Conservation (phyloP, 2,329 filamentous ascomycete species). For the Fusarium coicis region DNA sequence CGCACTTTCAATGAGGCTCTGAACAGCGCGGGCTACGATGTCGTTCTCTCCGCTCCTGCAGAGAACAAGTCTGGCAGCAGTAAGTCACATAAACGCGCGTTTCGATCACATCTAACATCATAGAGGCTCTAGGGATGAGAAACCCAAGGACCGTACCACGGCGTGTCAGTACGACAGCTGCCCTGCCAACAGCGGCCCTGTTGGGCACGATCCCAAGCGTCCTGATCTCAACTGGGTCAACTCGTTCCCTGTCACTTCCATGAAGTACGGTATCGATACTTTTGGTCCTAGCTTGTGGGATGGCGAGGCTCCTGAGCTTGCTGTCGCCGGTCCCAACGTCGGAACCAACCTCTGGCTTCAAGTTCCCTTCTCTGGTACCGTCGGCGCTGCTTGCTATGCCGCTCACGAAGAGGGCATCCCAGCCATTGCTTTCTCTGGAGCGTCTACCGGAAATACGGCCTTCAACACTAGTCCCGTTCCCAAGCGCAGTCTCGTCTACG, state of each 20-base stretch:
- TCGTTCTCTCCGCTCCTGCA: slow-evolving; percentile 73
- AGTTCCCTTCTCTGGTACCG: slow-evolving; percentile 72
- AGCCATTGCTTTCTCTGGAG: slow-evolving; percentile 74
- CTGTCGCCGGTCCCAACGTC: slow-evolving; percentile 72
- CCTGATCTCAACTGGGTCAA: slow-evolving; percentile 76
- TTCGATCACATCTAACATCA: neutral
- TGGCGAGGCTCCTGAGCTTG: slow-evolving; percentile 66
- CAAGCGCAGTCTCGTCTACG: slow-evolving; percentile 68
- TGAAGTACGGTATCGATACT: slow-evolving; percentile 70
- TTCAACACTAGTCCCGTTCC: slow-evolving; percentile 66
- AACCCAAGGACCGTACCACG: slow-evolving; percentile 58
- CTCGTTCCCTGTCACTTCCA: slow-evolving; percentile 72
- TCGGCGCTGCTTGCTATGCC: slow-evolving; percentile 72
- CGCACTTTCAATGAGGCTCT: slow-evolving; percentile 69
- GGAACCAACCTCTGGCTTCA: slow-evolving; percentile 66
- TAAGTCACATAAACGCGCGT: slow-evolving; percentile 45
- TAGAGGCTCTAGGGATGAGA: slow-evolving; percentile 60
- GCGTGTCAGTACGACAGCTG: slow-evolving; percentile 73
- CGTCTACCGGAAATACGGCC: slow-evolving; percentile 58
- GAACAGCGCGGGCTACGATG: slow-evolving; percentile 65
- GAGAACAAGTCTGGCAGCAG: slow-evolving; percentile 72
- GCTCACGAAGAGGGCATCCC: slow-evolving; percentile 66
- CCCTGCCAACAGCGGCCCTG: slow-evolving; percentile 63
- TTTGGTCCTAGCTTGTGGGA: slow-evolving; percentile 65
- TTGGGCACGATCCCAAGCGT: slow-evolving; percentile 61